Base-by-base conservation (phyloP, 2,329 filamentous ascomycete genomes). In the Epichloe sibirici region DNA sequence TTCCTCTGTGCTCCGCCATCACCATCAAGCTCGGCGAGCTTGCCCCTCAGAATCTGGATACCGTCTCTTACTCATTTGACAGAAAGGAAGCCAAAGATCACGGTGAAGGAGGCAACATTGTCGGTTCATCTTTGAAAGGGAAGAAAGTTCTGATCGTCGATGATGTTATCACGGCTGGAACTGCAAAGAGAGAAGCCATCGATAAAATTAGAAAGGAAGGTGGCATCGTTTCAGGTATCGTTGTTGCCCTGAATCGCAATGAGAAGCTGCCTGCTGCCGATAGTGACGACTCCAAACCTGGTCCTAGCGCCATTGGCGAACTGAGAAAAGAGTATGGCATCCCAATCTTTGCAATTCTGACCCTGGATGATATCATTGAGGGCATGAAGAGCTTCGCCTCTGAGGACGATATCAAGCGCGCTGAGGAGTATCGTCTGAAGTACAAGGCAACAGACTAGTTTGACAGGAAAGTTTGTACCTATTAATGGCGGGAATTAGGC, bases 1-100 rank as follows among this genome's bases (percentile, higher is more conserved):
- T 97, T 58, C 89, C 90, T 1, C 80, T 97, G n/a, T 86, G 87
- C 45, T 83, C 86, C 15, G 79, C 87, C 3, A 85, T 89, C 15
- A 78, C 85, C 39, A 80, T 87, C 65, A 86, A 90, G 67, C 79
- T 97, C 12, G 81, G 81, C 51, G 78, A 83, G 62, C 71, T 90
- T 11, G 82, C 88, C 73, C 73, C 79, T 17, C 69, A 72, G 49
- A 79, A 76, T 56, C 93, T 86, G 69, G 81, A 80, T 52, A 71
- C 77, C 44, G 76, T 87, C 53, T 88, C 84, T 64, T 97, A 95
- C 73, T 85, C 83, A 37, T 97, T 95, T 72, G 94, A 97, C 72
- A 82, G 93, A 64, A 97, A 97, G 73, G 93, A 97, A 72, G 87
- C 85, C 63, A 97, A 97, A 75, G 87, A 89, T 64, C 91, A 97